These are phyloP conservation scores for Globisporangium paroecandrum DNA, from an alignment of 352 stramenopile genomes.

Conservation along the genomic window DNA sequence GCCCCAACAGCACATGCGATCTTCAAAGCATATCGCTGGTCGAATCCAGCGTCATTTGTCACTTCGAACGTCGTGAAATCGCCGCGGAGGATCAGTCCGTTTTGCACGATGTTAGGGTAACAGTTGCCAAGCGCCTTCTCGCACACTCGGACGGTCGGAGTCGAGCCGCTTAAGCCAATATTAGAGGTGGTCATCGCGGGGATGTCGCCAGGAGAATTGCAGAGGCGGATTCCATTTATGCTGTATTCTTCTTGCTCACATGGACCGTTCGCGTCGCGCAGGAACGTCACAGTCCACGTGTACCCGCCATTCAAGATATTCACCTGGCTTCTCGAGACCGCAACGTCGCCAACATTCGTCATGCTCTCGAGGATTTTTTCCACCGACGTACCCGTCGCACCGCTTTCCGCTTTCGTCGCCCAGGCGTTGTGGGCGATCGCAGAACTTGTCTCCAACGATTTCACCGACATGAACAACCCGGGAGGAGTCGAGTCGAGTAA, in stretches of 20 bases:
- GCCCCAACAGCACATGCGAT: slow-evolving; percentile 24
- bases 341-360: slow-evolving; percentile 92
- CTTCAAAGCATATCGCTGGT: slow-evolving; percentile 36
- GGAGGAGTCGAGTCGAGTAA: slow-evolving; percentile 77
- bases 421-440: slow-evolving; percentile 92
- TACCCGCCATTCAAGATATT: slow-evolving; percentile 91
- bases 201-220: slow-evolving; percentile 93
- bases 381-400: slow-evolving; percentile 88
- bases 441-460: slow-evolving; percentile 55
- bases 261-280: slow-evolving; percentile 73
- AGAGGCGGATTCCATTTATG: slow-evolving; percentile 52
- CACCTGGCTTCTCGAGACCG: slow-evolving; percentile 84
- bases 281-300: slow-evolving; percentile 94
- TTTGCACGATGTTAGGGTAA: slow-evolving; percentile 23
- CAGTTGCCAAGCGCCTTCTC: slow-evolving; percentile 25
- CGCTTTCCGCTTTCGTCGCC: slow-evolving; percentile 84
- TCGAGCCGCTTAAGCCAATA: slow-evolving; percentile 30
- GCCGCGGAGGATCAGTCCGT: slow-evolving; percentile 85
- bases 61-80: slow-evolving; percentile 89
- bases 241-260: slow-evolving; percentile 67
- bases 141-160: slow-evolving; percentile 26
- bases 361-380: slow-evolving; percentile 96
- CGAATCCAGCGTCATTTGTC: slow-evolving; percentile 58
- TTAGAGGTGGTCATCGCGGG: slow-evolving; percentile 62
- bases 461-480: slow-evolving; percentile 62